Percentiles rank a stretch among this genome's conserved stretches.
Evolutionary conservation across 2,329 filamentous ascomycete genomes (phyloP).

Genomic region (Pyricularia sp.): DNA sequence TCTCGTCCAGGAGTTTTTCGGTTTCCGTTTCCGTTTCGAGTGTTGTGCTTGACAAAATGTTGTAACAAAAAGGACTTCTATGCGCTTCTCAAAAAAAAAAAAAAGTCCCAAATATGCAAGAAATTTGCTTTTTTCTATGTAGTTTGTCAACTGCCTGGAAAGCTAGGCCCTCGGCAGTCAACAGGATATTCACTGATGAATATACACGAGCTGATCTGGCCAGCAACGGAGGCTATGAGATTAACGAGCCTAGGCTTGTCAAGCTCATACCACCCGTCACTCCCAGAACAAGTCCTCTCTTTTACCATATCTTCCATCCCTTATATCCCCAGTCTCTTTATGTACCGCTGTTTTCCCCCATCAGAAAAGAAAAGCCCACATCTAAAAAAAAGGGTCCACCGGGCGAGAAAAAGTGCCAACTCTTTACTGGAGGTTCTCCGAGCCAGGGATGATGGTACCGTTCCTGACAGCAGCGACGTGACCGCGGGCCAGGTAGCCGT

Average conservation of each 20-base stretch:
- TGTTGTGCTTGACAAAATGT: too few species aligned
- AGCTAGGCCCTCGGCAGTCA: background rate
- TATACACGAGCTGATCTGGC: background rate
- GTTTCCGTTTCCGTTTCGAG: too few species aligned
- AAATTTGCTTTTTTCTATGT: background rate
- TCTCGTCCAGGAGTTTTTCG: too few species aligned
- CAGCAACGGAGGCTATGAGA: background rate
- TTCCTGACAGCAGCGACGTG: constrained; percentile 52
- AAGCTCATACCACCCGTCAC: background rate
- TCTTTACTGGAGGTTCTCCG: background rate
- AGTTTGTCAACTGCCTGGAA: background rate
- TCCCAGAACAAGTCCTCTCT: background rate
- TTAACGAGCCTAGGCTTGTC: background rate
- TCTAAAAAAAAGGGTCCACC: constrained; percentile 13
- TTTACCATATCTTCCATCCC: background rate
- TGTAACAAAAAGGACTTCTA: too few species aligned
- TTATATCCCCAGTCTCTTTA: background rate
- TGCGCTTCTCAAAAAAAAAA: too few species aligned
- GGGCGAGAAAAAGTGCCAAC: background rate
- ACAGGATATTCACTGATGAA: background rate
- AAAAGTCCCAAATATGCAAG: too few species aligned
- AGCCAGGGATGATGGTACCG: constrained; percentile 46
- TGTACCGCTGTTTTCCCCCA: background rate
- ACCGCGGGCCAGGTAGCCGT: constrained; percentile 52
- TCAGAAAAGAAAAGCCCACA: background rate